Base-by-base conservation (phyloP, 768 basidiomycete species). In the Saitozyma sp. region DNA sequence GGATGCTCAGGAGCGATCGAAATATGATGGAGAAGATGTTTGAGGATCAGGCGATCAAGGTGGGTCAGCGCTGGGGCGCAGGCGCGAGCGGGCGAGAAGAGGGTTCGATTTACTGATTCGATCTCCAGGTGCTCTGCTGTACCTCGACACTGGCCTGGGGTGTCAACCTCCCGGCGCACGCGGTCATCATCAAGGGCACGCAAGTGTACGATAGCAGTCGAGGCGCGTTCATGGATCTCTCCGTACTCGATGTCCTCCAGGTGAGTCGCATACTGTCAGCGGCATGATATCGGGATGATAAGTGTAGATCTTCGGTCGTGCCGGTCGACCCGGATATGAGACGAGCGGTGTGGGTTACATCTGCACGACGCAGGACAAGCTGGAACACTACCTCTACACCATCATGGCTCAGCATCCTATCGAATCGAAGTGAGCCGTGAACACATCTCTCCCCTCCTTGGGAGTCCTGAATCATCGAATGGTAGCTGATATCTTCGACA, bases 91-190 rank as follows among this genome's bases (percentile, higher is more conserved):
- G 50, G 29, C 29, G 29, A 29, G 29, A 29, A 5, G 29, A 29
- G 29, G 29, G 29, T 29, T 29, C 29, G 29, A 29, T 29, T 29
- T 29, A 29, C 29, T 29, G 29, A 29, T 29, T 29, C 29, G 29
- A 5, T 29, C 29, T 37, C 20, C 70, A 96, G 94, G 94, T 99
- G 55, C 83, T 99, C 16, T 96, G 92, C 79, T 99, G 96, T 82
- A 99, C 96, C 2, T 92, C 96, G 6, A 99, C 96, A 3, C 84
- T 99, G 49, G 96, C 96, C 6, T 99, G 96, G 96, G 96, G 96
- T 80, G 96, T 99, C 69, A 99, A 99, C 79, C 82, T 99, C 65
- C 96, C 96, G 41, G 96, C 96, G 16, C 95, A 98, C 80, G 96
- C 96, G 60, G 94, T 96, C 58, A 81, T 96, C 66, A 97, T 96